These are phyloP conservation scores for Nicotiana sylvestris DNA, from an alignment of 257 asterid genomes.

Conservation along the genomic window DNA sequence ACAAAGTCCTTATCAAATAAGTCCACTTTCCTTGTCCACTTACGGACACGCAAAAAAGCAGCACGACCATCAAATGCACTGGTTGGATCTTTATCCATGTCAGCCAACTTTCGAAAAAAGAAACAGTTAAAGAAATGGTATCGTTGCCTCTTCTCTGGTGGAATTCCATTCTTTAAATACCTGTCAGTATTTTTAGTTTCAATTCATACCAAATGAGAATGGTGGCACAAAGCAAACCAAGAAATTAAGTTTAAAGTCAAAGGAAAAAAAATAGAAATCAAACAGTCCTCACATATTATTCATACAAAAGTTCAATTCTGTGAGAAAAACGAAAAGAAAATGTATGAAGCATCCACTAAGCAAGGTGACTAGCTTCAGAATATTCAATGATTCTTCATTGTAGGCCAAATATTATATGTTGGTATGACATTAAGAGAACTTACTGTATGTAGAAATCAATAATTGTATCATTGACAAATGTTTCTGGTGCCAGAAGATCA, in stretches of 20 bases:
- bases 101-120: slow-evolving; percentile 91
- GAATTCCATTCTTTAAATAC: slow-evolving; percentile 60
- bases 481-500: slow-evolving; percentile 79
- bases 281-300: background rate
- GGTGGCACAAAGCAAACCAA: background rate
- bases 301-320: background rate
- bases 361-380: background rate
- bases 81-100: slow-evolving; percentile 89
- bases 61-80: slow-evolving; percentile 83
- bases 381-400: background rate
- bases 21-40: slow-evolving; percentile 94
- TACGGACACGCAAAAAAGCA: slow-evolving; percentile 91
- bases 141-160: slow-evolving; percentile 44
- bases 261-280: background rate
- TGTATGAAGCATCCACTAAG: background rate
- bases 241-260: background rate
- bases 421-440: slow-evolving; percentile 26
- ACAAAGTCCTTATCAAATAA: slow-evolving; percentile 84
- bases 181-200: slow-evolving; percentile 41
- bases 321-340: background rate
- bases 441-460: slow-evolving; percentile 92
- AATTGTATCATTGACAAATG: slow-evolving; percentile 86
- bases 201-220: slow-evolving; percentile 8
- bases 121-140: slow-evolving; percentile 92
- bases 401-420: background rate